Conservation (phyloP, 169 alveolate species). For the Plasmodium gaboni region DNA sequence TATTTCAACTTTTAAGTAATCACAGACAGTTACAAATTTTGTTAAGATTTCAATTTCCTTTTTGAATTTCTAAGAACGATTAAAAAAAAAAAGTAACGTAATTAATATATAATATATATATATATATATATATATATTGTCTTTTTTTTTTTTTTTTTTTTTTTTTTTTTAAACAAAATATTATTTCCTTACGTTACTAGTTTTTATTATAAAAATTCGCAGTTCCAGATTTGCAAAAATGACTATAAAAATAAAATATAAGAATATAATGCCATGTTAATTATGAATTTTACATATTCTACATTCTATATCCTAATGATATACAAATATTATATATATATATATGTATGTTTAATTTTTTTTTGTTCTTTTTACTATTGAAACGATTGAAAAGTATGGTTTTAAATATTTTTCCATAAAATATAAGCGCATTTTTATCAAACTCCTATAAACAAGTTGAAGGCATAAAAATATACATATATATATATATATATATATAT, state of each 20-base stretch:
- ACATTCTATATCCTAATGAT: no score
- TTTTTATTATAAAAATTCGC: slow-evolving; percentile 45
- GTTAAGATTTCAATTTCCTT: slow-evolving; percentile 17
- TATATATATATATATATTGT: not conserved
- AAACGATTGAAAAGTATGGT: slow-evolving; percentile 41
- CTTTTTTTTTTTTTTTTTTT: not conserved
- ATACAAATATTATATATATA: no score
- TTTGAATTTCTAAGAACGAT: slow-evolving; percentile 44
- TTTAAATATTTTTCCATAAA: slow-evolving; percentile 50
- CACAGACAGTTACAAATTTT: slow-evolving; percentile 45
- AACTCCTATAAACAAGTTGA: slow-evolving; percentile 38
- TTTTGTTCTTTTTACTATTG: slow-evolving; percentile 31
- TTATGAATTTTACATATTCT: no score
- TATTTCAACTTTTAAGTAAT: slow-evolving; percentile 27
- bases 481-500: not conserved
- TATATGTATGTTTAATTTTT: not conserved
- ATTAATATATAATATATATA: not conserved
- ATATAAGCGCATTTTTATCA: slow-evolving; percentile 24
- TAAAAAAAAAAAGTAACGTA: not conserved
- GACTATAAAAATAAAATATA: slow-evolving; percentile 6
- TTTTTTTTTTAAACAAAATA: not conserved
- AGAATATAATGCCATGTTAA: no score
- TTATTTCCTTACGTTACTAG: slow-evolving; percentile 46
- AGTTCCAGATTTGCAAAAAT: slow-evolving; percentile 30
- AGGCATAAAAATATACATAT: not conserved